Evolutionary conservation across 371 early-diverging fungal genomes (phyloP), one percentile per base, ranked within the genome.

Genomic region (Circinella minor): DNA sequence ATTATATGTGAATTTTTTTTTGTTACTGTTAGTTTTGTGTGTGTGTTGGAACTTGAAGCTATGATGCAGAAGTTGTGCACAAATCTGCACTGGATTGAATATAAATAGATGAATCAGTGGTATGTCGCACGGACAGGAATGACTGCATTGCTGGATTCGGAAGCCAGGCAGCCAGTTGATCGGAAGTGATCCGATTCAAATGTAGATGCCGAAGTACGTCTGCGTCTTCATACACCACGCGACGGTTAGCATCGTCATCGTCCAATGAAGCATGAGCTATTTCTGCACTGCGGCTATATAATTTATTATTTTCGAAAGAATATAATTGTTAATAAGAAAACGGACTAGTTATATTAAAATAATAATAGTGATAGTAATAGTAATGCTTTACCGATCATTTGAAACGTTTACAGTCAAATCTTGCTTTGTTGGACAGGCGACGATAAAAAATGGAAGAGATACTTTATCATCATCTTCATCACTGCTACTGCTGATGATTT

Each of bases 81-180:
- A 65, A 20, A 10, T 65, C 65, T 10, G 65, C 54, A 51, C 65
- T 51, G 39, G 65, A 54, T 20, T 60, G 68, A 37, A 47, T 67
- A 43, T 67, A 49, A 43, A 67, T 67, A 38, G 68, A 47, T 38
- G 43, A 46, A 54, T 65, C 65, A 37, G 7, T 20, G n/a, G 51
- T 51, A 18, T 20, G 49, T 48, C 69, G 69, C 27, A 39, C 39
- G 39, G 67, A 57, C 37, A 69, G 48, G 37, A 63, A 61, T n/a
- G 63, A 48, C 27, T 55, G 70, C 70, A 64, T 55, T 64, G 70
- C 46, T 69, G 63, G 65, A 71, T 71, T 67, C 39, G 71, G 67
- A 27, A 71, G 18, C 62, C 71, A 71, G 15, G 71, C 55, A 37
- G 71, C 62, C 34, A 71, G 36, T n/a, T 70, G 63, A n/a, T 67